Base-by-base conservation (phyloP, 768 basidiomycete species). In the Tylopilus sp. region DNA sequence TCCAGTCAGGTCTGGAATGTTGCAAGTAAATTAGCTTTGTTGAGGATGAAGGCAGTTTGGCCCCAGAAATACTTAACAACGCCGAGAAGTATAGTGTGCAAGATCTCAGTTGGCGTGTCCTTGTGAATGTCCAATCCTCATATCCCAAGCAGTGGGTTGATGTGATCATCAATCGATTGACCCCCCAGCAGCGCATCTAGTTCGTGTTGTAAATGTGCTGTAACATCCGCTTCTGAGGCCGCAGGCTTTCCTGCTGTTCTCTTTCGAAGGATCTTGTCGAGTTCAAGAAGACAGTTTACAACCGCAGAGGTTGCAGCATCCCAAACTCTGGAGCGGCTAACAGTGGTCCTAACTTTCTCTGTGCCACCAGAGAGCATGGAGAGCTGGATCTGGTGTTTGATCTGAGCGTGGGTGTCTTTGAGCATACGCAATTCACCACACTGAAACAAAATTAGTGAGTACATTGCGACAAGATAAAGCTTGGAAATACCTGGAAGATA, bases 271-370 rank as follows among this genome's bases (percentile, higher is more conserved):
- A 1, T 6, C 47, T 57, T 60, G 42, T 36, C 77, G 70, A 30
- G 75, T 62, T 43, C 57, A 54, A 34, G 73, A 41, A 45, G 64
- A 6, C 36, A 72, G 66, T 63, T 72, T 0, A 60, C 71, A 3
- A 76, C 45, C 0, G 49, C 26, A 16, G 76, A 66, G 25, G 67
- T 63, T 1, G 59, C 48, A 0, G 70, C 61, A 8, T 77, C 62
- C 16, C 71, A 56, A 7, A 54, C 29, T 0, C 75, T 74, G 43
- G 77, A 74, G 45, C 74, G 71, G 1, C 72, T 71, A 34, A 77
- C 10, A 3, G 41, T 10, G 0, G 26, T 45, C 6, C 28, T 57
- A 0, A 63, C 46, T 14, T 63, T 63, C 1, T 55, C 48, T 1
- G 34, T 60, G 1, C 48, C 58, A 14, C 56, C 52, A 7, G 55